Evolutionary conservation across 345 rosid species (phyloP).

Genomic region (Ricinus communis): DNA sequence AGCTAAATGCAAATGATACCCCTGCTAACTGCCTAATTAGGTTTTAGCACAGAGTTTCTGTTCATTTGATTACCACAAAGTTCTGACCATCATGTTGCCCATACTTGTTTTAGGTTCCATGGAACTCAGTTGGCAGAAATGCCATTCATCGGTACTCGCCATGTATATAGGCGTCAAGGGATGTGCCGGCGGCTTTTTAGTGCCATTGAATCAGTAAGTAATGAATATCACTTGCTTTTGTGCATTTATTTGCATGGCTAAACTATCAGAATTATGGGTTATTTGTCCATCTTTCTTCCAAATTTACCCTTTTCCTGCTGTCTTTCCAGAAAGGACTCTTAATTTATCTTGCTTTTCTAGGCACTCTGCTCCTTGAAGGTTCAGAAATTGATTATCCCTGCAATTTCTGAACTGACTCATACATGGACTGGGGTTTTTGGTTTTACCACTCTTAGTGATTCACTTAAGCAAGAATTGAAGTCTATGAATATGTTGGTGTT

Average conservation of each 20-base stretch:
- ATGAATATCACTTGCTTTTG: background rate
- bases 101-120: constrained; percentile 24
- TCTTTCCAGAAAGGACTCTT: background rate
- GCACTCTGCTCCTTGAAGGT: constrained; percentile 29
- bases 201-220: constrained; percentile 32
- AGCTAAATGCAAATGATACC: background rate
- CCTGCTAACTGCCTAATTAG: background rate
- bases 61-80: background rate
- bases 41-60: background rate
- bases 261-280: background rate
- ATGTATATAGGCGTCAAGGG: constrained; percentile 35
- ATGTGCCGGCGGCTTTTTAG: constrained; percentile 36
- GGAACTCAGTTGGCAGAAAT: constrained; percentile 33
- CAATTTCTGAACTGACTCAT: constrained; percentile 30
- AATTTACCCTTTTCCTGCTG: background rate
- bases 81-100: constrained; percentile 8
- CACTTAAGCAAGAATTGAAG: constrained; percentile 29
- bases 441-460: constrained; percentile 25
- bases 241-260: too few species aligned
- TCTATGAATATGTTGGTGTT: constrained; percentile 30
- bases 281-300: background rate
- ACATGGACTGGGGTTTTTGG: constrained; percentile 40
- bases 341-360: constrained; percentile 15
- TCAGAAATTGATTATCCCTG: constrained; percentile 35
- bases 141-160: constrained; percentile 42